Percentiles rank a stretch among this genome's conserved stretches.
These are phyloP conservation scores for Phaeosphaeriaceae sp. DNA, from an alignment of 2,329 filamentous ascomycete species.

Conservation along the genomic window DNA sequence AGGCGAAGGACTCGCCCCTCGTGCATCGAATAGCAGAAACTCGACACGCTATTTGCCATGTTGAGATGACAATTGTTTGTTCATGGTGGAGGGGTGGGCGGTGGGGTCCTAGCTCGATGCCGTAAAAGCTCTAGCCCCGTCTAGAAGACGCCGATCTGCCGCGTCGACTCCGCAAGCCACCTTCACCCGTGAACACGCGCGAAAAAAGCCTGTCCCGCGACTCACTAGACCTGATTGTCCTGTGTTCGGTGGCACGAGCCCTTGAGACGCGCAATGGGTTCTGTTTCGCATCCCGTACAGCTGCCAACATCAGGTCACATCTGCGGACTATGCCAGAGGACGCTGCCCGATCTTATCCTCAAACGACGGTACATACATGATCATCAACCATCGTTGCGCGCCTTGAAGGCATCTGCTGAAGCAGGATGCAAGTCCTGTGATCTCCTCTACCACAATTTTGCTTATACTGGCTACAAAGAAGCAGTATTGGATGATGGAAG, in stretches of 20 bases:
- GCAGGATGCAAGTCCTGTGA: not conserved
- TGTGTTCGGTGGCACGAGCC: too few species aligned
- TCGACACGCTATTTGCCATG: not conserved
- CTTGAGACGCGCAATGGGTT: too few species aligned
- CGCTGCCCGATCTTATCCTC: not conserved
- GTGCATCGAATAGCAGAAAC: not conserved
- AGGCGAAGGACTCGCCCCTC: not conserved
- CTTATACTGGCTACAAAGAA: not conserved
- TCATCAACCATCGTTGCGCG: not conserved
- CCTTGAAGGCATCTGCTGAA: not conserved
- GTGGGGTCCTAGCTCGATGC: not conserved
- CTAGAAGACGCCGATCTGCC: not conserved
- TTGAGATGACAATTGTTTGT: not conserved
- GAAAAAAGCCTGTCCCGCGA: too few species aligned
- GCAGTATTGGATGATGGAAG: not conserved
- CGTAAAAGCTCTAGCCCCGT: slow-evolving; percentile 1
- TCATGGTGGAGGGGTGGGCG: not conserved
- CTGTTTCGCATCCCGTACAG: too few species aligned
- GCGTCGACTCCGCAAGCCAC: not conserved
- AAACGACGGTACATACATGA: not conserved
- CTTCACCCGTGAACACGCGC: too few species aligned
- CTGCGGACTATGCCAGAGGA: not conserved
- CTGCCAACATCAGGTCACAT: not conserved
- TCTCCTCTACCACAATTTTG: not conserved
- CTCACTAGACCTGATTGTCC: too few species aligned